These are phyloP conservation scores for Mycena pura DNA, from an alignment of 768 basidiomycete genomes.

Conservation along the genomic window DNA sequence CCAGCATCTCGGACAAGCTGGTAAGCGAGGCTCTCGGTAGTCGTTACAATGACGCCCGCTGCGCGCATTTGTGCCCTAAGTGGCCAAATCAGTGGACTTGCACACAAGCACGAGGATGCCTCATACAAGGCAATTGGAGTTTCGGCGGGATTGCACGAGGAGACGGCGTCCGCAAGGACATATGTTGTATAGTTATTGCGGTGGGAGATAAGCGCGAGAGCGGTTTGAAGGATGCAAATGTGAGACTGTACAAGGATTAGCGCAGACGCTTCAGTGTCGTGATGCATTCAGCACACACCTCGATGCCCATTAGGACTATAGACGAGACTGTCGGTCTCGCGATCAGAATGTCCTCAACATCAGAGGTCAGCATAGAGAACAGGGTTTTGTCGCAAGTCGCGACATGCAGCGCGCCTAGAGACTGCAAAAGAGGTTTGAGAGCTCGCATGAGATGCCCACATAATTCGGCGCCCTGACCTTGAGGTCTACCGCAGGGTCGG, in stretches of 20 bases:
- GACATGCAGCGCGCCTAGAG: constrained; percentile 62
- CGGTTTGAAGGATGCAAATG: constrained; percentile 87
- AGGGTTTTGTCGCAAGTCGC: constrained; percentile 76
- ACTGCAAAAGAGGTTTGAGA: too few relatives aligned
- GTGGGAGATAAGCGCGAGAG: constrained; percentile 64
- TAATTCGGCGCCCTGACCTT: too few relatives aligned
- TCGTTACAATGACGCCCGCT: constrained; percentile 78
- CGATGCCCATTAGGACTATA: constrained; percentile 86
- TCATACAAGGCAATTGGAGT: constrained; percentile 71
- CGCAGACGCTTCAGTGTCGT: too few relatives aligned
- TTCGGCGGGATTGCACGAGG: constrained; percentile 82
- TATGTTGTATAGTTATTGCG: constrained; percentile 55
- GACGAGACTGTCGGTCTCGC: constrained; percentile 56
- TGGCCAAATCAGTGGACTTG: neutral
- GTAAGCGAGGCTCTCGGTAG: constrained; percentile 83
- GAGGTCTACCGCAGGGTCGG: constrained; percentile 66
- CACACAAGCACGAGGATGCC: neutral
- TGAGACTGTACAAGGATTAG: constrained; percentile 65
- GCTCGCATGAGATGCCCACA: too few relatives aligned
- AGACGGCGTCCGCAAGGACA: constrained; percentile 85
- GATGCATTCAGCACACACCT: constrained; percentile 54
- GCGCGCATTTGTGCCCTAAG: constrained; percentile 56
- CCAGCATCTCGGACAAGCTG: constrained; percentile 77
- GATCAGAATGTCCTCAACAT: constrained; percentile 60
- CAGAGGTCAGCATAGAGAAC: constrained; percentile 86